Evolutionary conservation across 257 asterid species (phyloP).

Genomic region (Penstemon barbatus): DNA sequence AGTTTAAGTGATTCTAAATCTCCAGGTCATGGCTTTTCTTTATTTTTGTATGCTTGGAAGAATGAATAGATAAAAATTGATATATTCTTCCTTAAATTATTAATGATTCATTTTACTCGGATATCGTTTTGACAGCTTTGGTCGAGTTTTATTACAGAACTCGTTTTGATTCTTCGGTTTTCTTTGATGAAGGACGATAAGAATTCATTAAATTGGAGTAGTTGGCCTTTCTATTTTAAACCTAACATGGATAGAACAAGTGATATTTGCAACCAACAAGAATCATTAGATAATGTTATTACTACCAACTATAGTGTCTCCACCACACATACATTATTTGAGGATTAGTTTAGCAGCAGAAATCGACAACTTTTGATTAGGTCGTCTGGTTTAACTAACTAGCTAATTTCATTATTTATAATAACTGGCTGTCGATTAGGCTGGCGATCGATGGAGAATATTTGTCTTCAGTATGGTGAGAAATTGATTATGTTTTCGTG

Average conservation of each 20-base stretch:
- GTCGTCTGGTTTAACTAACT: conserved; percentile 1
- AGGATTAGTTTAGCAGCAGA: conserved; percentile 29
- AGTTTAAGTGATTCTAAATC: conserved; percentile 32
- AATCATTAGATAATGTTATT: conserved; percentile 20
- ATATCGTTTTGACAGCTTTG: no score
- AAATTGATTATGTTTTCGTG: no score
- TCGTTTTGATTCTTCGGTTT: conserved; percentile 6
- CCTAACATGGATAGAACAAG: background rate
- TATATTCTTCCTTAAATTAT: no score
- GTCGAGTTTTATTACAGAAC: background rate
- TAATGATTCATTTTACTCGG: no score
- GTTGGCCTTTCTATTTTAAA: conserved; percentile 2
- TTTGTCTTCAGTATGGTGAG: no score
- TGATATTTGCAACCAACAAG: background rate
- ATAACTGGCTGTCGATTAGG: no score
- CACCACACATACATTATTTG: conserved; percentile 20
- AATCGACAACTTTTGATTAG: background rate
- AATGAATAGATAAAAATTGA: conserved; percentile 39
- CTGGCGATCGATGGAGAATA: no score
- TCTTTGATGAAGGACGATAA: background rate
- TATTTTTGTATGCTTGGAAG: conserved; percentile 85
- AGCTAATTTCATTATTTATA: no score
- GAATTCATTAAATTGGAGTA: background rate
- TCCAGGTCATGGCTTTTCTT: conserved; percentile 68
- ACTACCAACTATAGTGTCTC: conserved; percentile 32